phyloP scores from a whole-genome alignment of 2,329 filamentous ascomycete species.

The Ceratocystis cubensis region DNA sequence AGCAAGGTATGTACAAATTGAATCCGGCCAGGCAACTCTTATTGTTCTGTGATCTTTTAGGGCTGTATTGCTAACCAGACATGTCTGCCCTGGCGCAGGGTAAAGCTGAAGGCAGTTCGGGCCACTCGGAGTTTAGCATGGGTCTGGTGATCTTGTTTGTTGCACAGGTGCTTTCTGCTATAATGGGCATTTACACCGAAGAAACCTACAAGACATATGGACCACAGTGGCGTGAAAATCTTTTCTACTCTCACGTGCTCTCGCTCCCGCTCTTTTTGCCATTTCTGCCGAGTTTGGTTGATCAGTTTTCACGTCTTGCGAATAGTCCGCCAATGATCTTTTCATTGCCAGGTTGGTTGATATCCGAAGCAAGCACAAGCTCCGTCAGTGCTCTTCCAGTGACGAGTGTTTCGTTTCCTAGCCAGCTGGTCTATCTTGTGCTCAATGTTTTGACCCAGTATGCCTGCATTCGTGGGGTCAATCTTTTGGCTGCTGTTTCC shows the following conservation, averaged over 20 bases:
- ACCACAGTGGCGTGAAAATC: slow-evolving; percentile 84
- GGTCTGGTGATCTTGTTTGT: slow-evolving; percentile 75
- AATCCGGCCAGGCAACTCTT: not conserved
- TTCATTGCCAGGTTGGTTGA: slow-evolving; percentile 11
- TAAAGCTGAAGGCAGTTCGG: slow-evolving; percentile 17
- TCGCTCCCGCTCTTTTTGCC: slow-evolving; percentile 66
- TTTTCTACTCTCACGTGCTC: slow-evolving; percentile 80
- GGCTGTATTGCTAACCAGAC: not conserved
- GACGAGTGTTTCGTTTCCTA: slow-evolving; percentile 39
- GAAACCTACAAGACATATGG: slow-evolving; percentile 77
- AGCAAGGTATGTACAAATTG: slow-evolving; percentile 49
- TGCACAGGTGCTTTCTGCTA: slow-evolving; percentile 79
- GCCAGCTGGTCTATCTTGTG: slow-evolving; percentile 56
- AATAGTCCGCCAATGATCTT: slow-evolving; percentile 45
- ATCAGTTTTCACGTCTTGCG: slow-evolving; percentile 52
- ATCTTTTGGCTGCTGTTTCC: slow-evolving; percentile 76
- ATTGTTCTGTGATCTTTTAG: not conserved
- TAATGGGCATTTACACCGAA: slow-evolving; percentile 93
- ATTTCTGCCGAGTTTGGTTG: slow-evolving; percentile 51
- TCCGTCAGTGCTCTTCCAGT: not conserved
- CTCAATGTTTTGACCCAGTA: slow-evolving; percentile 85
- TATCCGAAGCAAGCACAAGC: slow-evolving; percentile 5
- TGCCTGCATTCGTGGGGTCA: slow-evolving; percentile 89
- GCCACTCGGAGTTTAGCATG: slow-evolving; percentile 33
- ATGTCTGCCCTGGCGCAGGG: slow-evolving; percentile 14